phyloP scores from a whole-genome alignment of 306 rosid genomes.

The Corylus heterophylla region DNA sequence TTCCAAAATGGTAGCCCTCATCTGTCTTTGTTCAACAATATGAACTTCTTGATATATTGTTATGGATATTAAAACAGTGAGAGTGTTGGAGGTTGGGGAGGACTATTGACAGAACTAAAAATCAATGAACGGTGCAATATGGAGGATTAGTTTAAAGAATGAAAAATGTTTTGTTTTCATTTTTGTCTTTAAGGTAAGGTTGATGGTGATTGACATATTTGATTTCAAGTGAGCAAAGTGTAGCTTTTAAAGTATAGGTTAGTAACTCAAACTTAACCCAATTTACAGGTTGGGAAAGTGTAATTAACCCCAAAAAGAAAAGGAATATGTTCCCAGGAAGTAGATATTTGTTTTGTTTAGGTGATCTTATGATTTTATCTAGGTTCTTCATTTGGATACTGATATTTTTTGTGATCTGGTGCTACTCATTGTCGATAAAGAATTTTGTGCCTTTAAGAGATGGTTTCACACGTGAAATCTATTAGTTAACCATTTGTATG shows the following conservation, averaged over 20 bases:
- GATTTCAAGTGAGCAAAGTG: neutral
- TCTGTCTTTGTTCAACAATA: neutral
- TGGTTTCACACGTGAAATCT: neutral
- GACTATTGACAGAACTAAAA: too few relatives aligned
- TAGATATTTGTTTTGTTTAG: neutral
- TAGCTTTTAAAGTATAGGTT: neutral
- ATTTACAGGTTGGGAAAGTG: neutral
- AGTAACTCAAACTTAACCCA: neutral
- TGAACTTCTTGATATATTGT: slow-evolving; percentile 9
- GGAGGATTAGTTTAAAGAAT: neutral
- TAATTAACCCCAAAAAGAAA: neutral
- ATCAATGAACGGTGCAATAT: too few relatives aligned
- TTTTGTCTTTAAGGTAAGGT: too few relatives aligned
- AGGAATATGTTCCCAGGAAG: neutral
- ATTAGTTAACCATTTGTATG: neutral
- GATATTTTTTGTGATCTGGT: neutral
- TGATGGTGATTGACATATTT: neutral
- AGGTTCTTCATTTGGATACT: neutral
- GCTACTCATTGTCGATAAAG: neutral
- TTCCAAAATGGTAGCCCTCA: slow-evolving; percentile 52
- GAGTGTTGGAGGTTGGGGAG: neutral
- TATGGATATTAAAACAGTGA: slow-evolving; percentile 16
- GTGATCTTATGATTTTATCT: neutral
- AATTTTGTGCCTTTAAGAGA: neutral
- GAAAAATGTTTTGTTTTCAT: neutral